Evolutionary conservation across 305 asterid genomes (phyloP).

Genomic region (Fraxinus sp.): DNA sequence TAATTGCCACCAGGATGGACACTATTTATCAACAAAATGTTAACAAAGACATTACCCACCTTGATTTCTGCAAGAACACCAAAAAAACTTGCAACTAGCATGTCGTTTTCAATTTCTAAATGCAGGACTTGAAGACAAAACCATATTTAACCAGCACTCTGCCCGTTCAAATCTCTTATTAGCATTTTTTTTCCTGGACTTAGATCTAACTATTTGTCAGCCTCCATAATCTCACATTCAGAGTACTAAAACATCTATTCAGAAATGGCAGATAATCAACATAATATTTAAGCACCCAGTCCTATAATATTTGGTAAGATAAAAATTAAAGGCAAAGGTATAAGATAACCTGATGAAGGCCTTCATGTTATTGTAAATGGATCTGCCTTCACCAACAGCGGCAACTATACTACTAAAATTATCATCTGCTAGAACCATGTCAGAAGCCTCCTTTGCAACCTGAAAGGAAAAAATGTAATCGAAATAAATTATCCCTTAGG

Average conservation of each 20-base stretch:
- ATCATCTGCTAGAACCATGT: conserved; percentile 99
- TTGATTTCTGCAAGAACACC: not conserved
- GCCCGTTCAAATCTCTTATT: not conserved
- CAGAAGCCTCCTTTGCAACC: conserved; percentile 99
- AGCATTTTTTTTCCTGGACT: not conserved
- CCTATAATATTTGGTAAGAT: not conserved
- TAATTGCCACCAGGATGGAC: not conserved
- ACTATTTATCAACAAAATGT: not conserved
- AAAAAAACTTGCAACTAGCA: not conserved
- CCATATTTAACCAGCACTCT: not conserved
- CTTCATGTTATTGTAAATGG: conserved; percentile 32
- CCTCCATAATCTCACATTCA: not conserved
- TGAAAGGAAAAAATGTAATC: conserved; percentile 27
- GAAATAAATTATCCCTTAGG: not conserved
- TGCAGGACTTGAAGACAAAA: not conserved
- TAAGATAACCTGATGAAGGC: conserved; percentile 84
- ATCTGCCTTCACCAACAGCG: conserved; percentile 99
- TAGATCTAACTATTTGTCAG: not conserved
- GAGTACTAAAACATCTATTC: not conserved
- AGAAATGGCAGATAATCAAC: not conserved
- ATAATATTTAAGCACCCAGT: not conserved
- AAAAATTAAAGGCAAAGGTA: conserved; percentile 15
- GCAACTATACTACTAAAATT: conserved; percentile 92
- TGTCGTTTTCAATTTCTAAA: not conserved
- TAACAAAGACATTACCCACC: not conserved